Evolutionary conservation across 441 rosid species (phyloP), one percentile per base, ranked within the genome.

Genomic region (Erodium chrysanthum): DNA sequence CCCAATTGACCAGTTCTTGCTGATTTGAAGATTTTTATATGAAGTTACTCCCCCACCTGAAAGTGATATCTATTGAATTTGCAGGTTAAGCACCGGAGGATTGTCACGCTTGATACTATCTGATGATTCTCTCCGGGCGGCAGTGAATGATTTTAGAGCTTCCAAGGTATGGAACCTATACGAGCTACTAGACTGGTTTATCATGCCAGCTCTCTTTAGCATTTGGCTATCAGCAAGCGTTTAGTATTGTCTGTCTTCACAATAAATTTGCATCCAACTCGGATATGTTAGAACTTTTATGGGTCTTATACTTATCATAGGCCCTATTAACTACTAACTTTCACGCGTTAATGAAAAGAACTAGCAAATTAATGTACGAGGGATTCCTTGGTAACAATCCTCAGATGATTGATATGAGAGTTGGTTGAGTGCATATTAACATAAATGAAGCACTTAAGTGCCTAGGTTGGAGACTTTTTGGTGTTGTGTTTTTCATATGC

Each of bases 71-170:
- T 4, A n/a, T 48, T 48, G 56, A 7, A 33, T 64, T 79, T 81
- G 70, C 85, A 93, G 98, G 77, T 80, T 91, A 82, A 89, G 91
- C 76, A 88, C 98, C 35, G 97, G 98, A 71, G 96, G 85, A 17
- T 72, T 93, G 33, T 91, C 97, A 23, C 86, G 96, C 60, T 78
- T 91, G 83, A 80, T 93, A 76, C 83, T 89, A 25, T 93, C 92
- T 0, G 85, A 91, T 77, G 97, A 89, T 76, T 78, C 88, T 79
- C 95, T 93, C 68, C 77, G 96, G 54, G 72, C 79, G 82, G 93
- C 90, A 5, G 96, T 85, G 44, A 93, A 91, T 75, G 88, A 84
- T 60, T 76, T 89, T 68, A 83, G 98, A 73, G 72, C 80, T 69
- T 79, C 87, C 63, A 88, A 91, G 97, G 97, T 93, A 75, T 17